Evolutionary conservation across 345 rosid genomes (phyloP).

Genomic region (Kernera saxatilis): DNA sequence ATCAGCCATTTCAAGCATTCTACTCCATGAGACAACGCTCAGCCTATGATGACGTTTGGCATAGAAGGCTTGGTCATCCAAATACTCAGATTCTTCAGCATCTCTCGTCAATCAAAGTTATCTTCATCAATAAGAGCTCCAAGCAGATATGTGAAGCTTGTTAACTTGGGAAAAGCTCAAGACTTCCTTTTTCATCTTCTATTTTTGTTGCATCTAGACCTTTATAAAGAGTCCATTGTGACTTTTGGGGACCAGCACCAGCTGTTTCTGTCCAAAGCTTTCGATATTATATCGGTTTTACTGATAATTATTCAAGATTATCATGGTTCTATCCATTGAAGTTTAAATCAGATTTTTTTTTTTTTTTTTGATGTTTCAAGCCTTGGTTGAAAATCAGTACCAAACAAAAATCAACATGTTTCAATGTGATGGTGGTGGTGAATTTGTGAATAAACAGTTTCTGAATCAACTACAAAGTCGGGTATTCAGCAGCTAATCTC

Average conservation of each 20-base stretch:
- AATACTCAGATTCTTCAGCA: neutral
- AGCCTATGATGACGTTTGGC: neutral
- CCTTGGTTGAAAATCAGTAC: neutral
- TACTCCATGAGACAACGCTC: neutral
- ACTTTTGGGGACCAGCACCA: neutral
- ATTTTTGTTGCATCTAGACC: neutral
- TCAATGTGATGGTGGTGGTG: neutral
- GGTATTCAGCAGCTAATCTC: no score
- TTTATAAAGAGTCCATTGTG: neutral
- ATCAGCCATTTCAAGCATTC: rapidly evolving
- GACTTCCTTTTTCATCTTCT: rapidly evolving
- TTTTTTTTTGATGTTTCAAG: no score
- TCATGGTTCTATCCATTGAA: neutral
- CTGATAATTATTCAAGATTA: no score
- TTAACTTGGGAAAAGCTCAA: neutral
- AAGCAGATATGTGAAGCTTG: neutral
- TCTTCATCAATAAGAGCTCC: neutral
- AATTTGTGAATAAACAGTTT: no score
- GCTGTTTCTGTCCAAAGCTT: no score
- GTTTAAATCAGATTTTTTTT: no score
- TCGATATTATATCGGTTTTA: no score
- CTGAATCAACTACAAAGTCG: neutral
- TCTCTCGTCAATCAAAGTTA: neutral
- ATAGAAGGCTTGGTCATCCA: neutral
- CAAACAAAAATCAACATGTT: no score